Base-by-base conservation (phyloP, 1,284 basidiomycete species). In the Ceraceosorus bombacis region DNA sequence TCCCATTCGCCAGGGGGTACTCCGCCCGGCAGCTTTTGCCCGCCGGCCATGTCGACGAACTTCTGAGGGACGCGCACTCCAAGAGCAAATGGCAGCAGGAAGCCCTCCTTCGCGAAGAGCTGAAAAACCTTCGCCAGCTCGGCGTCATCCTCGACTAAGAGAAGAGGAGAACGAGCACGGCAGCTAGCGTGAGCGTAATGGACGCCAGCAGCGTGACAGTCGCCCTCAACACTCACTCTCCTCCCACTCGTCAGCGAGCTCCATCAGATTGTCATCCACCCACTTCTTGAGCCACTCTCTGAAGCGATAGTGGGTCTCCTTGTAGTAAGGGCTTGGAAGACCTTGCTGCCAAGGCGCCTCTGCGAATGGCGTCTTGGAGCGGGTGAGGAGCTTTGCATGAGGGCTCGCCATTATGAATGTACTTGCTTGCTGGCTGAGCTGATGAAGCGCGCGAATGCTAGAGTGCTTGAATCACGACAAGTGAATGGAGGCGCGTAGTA, bases 1-100 rank as follows among this genome's bases (percentile, higher is more conserved):
- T 71, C 71, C 71, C 71, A 72, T 48, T 71, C 67, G 12, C 64
- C 63, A 6, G 59, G 53, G 48, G 59, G 59, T 59, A 72, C 66
- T 4, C 61, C 67, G 3, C 65, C 69, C 0, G 71, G 71, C 51
- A 72, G 48, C 0, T 17, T n/a, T 2, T 71, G 61, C 17, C 61
- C 65, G 8, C 53, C 63, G 5, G 67, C 67, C 48, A 68, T 57
- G 53, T 69, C 63, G 62, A 65, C 63, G 43, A 71, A 65, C 27
- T 66, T 64, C 3, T 46, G 39, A 3, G 62, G 62, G n/a, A 62
- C 58, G 39, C 17, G 49, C 36, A 59, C 54, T 15, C 57, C 56
- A 27, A 64, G 51, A n/a, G 70, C 68, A 53, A 70, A 71, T 9
- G 66, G 69, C 15, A 72, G 61, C 0, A 72, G 64, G 1, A 72